Base-by-base conservation (phyloP, 495 filamentous ascomycete genomes). In the Talaromyces wortmannii region DNA sequence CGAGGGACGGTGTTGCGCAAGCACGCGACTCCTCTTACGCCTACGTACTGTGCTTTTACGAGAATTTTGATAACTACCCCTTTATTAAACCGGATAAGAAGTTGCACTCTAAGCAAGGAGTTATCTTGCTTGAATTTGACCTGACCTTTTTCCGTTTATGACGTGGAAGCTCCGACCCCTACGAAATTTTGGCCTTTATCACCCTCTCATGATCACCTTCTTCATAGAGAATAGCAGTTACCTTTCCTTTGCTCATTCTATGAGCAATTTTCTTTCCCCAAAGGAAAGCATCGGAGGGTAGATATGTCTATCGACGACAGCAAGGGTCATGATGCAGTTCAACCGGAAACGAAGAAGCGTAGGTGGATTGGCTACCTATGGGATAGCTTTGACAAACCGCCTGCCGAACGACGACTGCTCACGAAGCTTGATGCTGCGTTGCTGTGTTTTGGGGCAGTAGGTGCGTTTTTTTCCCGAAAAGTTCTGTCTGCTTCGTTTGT, bases 381-480 rank as follows among this genome's bases (percentile, higher is more conserved):
- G 83, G 80, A 85, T 58, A 82, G 76, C 2, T 74, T 83, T 32
- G 82, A 84, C 58, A 83, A 83, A 58, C 74, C 81, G 0, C 77
- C 79, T 0, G 77, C 80, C 33, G 83, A 87, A 59, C 73, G 81
- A 13, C 68, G 75, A 23, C 76, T 87, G 51, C 57, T 87, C 12
- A 78, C 81, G 55, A 87, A 87, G 61, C 62, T 85, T 17, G 83
- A 86, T 51, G 63, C 76, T 8, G 76, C 74, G 0, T 67, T 86
- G 45, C 59, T 86, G 16, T 79, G 76, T 0, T 82, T 82, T 51
- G 76, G 76, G 5, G 79, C 74, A 10, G 50, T 82, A 12, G 79
- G 69, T 74, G 48, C 36, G 63, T 36, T 11, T 53, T 48, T 48
- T 2, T 3, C 1, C 33, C 8, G 6, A 52, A 18, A 7, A 51